These are phyloP conservation scores for Sonneratia caseolaris DNA, from an alignment of 345 rosid genomes.

Conservation along the genomic window DNA sequence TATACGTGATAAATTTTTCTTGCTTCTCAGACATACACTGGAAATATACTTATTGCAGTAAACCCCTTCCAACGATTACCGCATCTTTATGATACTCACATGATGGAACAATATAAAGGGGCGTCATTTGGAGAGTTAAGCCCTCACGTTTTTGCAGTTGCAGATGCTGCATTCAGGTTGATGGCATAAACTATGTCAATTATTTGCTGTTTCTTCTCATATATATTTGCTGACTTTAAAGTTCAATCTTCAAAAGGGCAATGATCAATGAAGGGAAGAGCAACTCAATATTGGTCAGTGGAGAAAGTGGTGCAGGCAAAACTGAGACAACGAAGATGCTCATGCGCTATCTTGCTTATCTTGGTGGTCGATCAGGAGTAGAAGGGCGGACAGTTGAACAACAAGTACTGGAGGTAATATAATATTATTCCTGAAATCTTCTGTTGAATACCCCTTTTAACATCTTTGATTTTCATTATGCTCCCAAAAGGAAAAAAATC, in stretches of 20 bases:
- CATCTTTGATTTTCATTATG: slow-evolving; percentile 1
- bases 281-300: slow-evolving; percentile 99
- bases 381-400: slow-evolving; percentile 99
- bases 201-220: slow-evolving; percentile 5
- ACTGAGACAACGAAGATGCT: slow-evolving; percentile 99
- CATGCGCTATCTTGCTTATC: slow-evolving; percentile 96
- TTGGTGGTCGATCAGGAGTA: slow-evolving; percentile 98
- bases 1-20: not conserved
- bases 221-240: slow-evolving; percentile 19
- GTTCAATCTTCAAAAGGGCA: slow-evolving; percentile 44
- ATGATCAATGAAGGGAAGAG: slow-evolving; percentile 98
- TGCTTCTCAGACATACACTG: slow-evolving; percentile 80
- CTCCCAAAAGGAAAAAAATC: too few species aligned
- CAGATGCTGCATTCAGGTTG: slow-evolving; percentile 97
- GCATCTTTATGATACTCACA: slow-evolving; percentile 94
- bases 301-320: slow-evolving; percentile 99
- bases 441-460: slow-evolving; percentile 6
- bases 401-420: slow-evolving; percentile 94
- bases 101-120: slow-evolving; percentile 99
- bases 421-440: slow-evolving; percentile 5
- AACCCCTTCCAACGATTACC: slow-evolving; percentile 99
- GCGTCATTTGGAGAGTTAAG: slow-evolving; percentile 96
- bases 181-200: slow-evolving; percentile 8
- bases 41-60: slow-evolving; percentile 94
- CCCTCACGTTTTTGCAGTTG: slow-evolving; percentile 98